Base-by-base conservation (phyloP, 2,329 filamentous ascomycete species). In the Thyridium curvatum region DNA sequence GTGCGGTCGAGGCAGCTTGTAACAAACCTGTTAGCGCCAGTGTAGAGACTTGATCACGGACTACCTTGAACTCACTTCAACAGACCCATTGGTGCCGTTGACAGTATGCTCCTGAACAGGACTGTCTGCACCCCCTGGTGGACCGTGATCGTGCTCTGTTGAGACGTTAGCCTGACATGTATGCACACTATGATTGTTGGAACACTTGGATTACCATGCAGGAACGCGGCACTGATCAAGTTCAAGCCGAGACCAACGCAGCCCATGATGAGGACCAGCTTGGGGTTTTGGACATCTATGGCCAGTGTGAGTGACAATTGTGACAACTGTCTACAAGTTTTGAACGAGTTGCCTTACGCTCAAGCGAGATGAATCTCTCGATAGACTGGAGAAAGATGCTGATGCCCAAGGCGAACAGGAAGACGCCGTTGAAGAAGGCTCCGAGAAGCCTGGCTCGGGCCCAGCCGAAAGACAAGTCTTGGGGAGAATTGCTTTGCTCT, bases 351-450 rank as follows among this genome's bases (percentile, higher is more conserved):
- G n/a, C n/a, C n/a, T 44, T 52, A 77, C 74, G 59, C 44, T 75
- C 56, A 4, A 82, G 53, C 4, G 70, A 62, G 15, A 82, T 66
- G 51, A 86, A 86, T 29, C 84, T 68, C 58, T 89, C 82, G 37
- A 89, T 70, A 0, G 84, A 80, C 52, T 89, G 84, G 3, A 89
- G 62, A 28, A 84, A 72, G 36, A 89, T 85, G 55, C 82, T 86
- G 29, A 88, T 59, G 1, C 82, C 82, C 3, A 90, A 64, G 1
- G 82, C 84, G 13, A 88, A 59, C 2, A 90, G 69, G 42, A 90
- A 85, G 2, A 82, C 79, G 12, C 84, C 84, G 51, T 90, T 90
- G 69, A 89, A 90, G 58, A 90, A 90, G 16, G 83, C 82, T 5
- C 84, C 84, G 0, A 90, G 66, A 1, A 88, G 58, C n/a, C 77